Evolutionary conservation across 208 protist genomes (phyloP).

Genomic region (Wallacemonas rigidus): DNA sequence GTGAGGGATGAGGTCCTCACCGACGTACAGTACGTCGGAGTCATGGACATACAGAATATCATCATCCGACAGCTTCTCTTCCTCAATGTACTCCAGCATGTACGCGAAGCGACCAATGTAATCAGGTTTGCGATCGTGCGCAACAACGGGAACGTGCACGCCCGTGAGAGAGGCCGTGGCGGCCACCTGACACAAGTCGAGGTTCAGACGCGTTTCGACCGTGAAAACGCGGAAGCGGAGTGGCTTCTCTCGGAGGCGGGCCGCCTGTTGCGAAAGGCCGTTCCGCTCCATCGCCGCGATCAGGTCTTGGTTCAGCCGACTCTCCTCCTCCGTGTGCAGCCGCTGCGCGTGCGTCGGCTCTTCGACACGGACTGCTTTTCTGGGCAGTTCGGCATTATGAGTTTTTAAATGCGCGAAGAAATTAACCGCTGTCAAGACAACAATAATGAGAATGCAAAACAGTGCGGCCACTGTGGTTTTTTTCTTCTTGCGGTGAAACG

Average conservation of each 20-base stretch:
- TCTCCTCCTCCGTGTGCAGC: not conserved
- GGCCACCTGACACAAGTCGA: constrained; percentile 10
- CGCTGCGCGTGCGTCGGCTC: not conserved
- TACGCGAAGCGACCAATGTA: constrained; percentile 2
- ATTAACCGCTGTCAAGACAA: too few relatives aligned
- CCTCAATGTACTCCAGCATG: constrained; percentile 9
- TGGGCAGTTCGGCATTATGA: too few relatives aligned
- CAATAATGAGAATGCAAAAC: too few relatives aligned
- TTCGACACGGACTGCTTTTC: not conserved
- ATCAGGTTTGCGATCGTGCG: not conserved
- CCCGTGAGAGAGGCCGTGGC: not conserved
- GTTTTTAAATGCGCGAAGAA: too few relatives aligned
- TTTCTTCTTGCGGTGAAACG: too few relatives aligned
- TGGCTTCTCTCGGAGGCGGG: not conserved
- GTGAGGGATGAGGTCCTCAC: not conserved
- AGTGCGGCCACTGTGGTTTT: too few relatives aligned
- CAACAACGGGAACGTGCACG: constrained; percentile 11
- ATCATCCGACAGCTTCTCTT: not conserved
- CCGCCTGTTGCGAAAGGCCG: not conserved
- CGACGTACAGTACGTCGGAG: constrained; percentile 1
- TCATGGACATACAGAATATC: constrained; percentile 11
- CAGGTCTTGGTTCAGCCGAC: not conserved
- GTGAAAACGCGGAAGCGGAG: constrained; percentile 5
- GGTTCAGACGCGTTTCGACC: constrained; percentile 3
- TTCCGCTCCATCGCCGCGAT: not conserved